These are phyloP conservation scores for Yarrowia bubula DNA, from an alignment of 805 yeast species.

Conservation along the genomic window DNA sequence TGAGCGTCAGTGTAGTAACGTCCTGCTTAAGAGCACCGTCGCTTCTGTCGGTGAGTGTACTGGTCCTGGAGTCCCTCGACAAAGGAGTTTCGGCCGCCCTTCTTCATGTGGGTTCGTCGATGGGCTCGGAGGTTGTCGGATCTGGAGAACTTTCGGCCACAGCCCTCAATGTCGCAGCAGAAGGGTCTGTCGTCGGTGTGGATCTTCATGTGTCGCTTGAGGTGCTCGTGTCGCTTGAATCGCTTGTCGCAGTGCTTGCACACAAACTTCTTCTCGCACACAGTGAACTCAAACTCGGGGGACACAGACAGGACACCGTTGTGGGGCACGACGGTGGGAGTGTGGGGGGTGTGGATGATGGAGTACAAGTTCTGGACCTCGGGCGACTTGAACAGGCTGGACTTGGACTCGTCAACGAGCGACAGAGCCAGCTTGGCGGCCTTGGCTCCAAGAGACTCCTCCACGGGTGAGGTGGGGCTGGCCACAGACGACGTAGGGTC, in stretches of 20 bases:
- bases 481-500: too few relatives aligned
- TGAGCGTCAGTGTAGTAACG: too few relatives aligned
- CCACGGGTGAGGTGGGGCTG: too few relatives aligned
- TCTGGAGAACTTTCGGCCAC: constrained; percentile 65
- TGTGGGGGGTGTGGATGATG: constrained; percentile 26
- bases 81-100: constrained; percentile 44
- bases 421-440: constrained; percentile 1
- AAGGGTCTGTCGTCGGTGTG: constrained; percentile 82
- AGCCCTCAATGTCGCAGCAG: constrained; percentile 53
- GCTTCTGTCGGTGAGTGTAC: constrained; percentile 18
- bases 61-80: constrained; percentile 40
- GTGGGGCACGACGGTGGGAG: constrained; percentile 22
- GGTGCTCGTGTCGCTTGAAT: constrained; percentile 45
- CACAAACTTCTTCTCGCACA: constrained; percentile 33
- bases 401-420: not conserved
- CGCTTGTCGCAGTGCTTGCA: constrained; percentile 42
- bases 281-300: constrained; percentile 26
- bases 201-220: constrained; percentile 59
- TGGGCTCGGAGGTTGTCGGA: constrained; percentile 82
- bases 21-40: not conserved
- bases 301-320: constrained; percentile 17
- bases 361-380: constrained; percentile 14
- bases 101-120: constrained; percentile 58
- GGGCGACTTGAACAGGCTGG: constrained; percentile 1
- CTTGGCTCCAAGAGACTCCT: not conserved